These are phyloP conservation scores for Plasmodium coatneyi DNA, from an alignment of 169 alveolate species.

Conservation along the genomic window DNA sequence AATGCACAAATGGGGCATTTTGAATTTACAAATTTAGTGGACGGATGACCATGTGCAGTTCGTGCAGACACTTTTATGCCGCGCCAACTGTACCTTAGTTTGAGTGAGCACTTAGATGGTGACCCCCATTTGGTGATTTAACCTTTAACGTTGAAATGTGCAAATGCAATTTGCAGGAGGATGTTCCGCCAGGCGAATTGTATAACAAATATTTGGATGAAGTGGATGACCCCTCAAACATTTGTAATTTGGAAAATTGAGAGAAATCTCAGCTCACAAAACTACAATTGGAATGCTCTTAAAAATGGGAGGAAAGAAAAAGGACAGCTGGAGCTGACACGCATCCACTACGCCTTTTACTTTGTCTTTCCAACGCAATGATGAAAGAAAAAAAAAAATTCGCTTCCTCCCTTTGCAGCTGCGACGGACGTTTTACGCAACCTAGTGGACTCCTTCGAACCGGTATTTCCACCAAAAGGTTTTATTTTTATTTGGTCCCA, in stretches of 20 bases:
- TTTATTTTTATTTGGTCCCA: not conserved
- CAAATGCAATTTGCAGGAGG: constrained; percentile 10
- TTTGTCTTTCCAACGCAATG: not conserved
- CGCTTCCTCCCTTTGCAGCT: constrained; percentile 5
- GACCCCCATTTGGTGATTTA: not conserved
- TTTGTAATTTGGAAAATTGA: not conserved
- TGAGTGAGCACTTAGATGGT: not conserved
- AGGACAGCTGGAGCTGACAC: not conserved
- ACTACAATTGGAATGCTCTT: not conserved
- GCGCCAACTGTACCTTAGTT: not conserved
- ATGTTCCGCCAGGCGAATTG: constrained; percentile 27
- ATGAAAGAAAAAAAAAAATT: not conserved
- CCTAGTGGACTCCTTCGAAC: constrained; percentile 26
- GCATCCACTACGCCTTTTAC: not conserved
- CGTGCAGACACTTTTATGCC: not conserved
- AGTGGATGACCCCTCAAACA: constrained; percentile 19
- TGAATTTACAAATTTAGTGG: not conserved
- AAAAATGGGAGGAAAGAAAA: not conserved
- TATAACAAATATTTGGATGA: constrained; percentile 21
- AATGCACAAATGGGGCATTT: not conserved
- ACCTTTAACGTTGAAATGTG: not conserved
- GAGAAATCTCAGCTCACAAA: not conserved
- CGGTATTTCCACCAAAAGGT: not conserved
- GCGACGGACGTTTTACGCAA: constrained; percentile 13
- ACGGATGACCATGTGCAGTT: not conserved